phyloP scores from a whole-genome alignment of 768 basidiomycete genomes.

The Hygrophoropsis aurantiaca region DNA sequence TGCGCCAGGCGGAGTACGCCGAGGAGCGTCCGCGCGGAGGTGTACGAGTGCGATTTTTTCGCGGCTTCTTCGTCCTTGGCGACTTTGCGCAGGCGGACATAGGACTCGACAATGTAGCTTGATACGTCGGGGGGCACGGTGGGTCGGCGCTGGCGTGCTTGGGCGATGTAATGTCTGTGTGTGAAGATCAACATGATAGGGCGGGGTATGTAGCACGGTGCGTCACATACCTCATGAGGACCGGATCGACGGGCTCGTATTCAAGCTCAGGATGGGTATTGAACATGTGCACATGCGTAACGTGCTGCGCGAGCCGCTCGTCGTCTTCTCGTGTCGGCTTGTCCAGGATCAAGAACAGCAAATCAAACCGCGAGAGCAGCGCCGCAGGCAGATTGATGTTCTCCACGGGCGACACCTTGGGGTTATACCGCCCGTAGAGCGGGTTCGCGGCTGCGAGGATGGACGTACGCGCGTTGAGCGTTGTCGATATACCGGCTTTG shows the following conservation, averaged over 20 bases:
- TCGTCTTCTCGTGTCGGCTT: slow-evolving; percentile 95
- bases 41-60: slow-evolving; percentile 90
- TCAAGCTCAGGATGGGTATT: slow-evolving; percentile 85
- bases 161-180: slow-evolving; percentile 89
- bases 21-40: slow-evolving; percentile 93
- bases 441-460: slow-evolving; percentile 98
- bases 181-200: slow-evolving; percentile 7
- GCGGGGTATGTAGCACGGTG: neutral
- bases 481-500: slow-evolving; percentile 98
- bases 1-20: slow-evolving; percentile 94
- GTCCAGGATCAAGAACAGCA: slow-evolving; percentile 95
- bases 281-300: slow-evolving; percentile 98
- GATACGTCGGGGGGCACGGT: slow-evolving; percentile 88
- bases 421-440: slow-evolving; percentile 96
- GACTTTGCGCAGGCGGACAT: slow-evolving; percentile 91
- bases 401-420: slow-evolving; percentile 95
- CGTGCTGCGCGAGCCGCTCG: slow-evolving; percentile 93
- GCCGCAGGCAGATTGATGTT: slow-evolving; percentile 99
- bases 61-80: slow-evolving; percentile 88
- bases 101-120: slow-evolving; percentile 90
- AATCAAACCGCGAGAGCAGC: slow-evolving; percentile 92
- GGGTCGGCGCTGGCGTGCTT: slow-evolving; percentile 84
- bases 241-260: slow-evolving; percentile 80
- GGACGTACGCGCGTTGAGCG: slow-evolving; percentile 95
- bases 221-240: slow-evolving; percentile 74